Base-by-base conservation (phyloP, 1,284 basidiomycete genomes). In the Ceratobasidium sp. region DNA sequence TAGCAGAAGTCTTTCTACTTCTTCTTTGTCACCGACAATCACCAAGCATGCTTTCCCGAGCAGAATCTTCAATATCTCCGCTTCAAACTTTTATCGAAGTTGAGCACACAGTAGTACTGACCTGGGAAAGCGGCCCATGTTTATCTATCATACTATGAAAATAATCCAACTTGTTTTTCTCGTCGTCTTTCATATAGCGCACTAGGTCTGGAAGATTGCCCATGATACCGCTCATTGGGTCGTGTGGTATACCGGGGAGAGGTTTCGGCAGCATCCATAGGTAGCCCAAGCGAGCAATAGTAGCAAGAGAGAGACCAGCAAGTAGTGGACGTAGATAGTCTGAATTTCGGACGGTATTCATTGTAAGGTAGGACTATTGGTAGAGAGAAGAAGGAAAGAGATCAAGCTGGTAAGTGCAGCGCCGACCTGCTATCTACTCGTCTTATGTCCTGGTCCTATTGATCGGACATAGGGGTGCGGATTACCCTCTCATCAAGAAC, bases 241-340 rank as follows among this genome's bases (percentile, higher is more conserved):
- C 66, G 33, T 68, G 75, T 26, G 75, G 75, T 20, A 77, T 56
- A 5, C 42, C 42, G 18, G 64, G 40, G 44, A 77, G 44, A 3
- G 75, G 75, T 33, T 68, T 77, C 7, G 75, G 75, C 26, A 67
- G 44, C 15, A 77, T 13, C 72, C 72, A 75, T 7, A 40, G 26
- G 58, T 73, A 73, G 39, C 23, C 46, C 26, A 63, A 51, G 13
- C 46, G 26, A 23, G 33, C 44, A 39, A 68, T 39, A 18, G 49
- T 39, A 49, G 39, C 66, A 28, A 68, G 46, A 28, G 46, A 68
- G 15, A 64, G n/a, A 42, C 63, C 63, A n/a, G 42, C 39, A 44
- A 64, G 18, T 44, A 64, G 20, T 23, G 63, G 42, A 23, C 40
- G 7, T 9, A 46, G 42, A 46, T 64, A 44, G 5, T 46, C 63